A percentile compares a stretch with the other conserved stretches of the same genome.
These are phyloP conservation scores for Zygotorulaspora mrakii DNA, from an alignment of 1,139 yeast genomes.

Conservation along the genomic window DNA sequence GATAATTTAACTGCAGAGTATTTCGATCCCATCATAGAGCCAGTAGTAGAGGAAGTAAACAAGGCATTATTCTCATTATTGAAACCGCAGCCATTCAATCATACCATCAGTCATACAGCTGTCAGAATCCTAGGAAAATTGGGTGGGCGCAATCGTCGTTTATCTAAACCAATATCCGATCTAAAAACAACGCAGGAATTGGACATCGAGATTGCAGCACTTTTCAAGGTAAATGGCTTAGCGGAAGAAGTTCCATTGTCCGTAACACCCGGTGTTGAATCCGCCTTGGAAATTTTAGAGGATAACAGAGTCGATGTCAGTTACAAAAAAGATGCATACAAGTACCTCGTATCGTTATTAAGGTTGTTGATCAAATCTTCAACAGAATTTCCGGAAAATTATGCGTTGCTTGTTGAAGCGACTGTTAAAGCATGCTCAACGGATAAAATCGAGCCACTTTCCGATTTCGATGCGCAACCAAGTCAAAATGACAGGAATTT, in stretches of 20 bases:
- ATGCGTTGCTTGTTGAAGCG: constrained; percentile 45
- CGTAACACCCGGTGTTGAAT: constrained; percentile 74
- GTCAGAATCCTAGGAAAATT: constrained; percentile 88
- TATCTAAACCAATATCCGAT: constrained; percentile 68
- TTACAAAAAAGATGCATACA: constrained; percentile 73
- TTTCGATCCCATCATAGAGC: constrained; percentile 94
- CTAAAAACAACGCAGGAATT: constrained; percentile 54
- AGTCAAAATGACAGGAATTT: constrained; percentile 49
- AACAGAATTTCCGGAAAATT: constrained; percentile 56
- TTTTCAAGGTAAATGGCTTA: constrained; percentile 69
- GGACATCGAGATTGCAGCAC: constrained; percentile 66
- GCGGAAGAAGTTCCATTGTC: constrained; percentile 61
- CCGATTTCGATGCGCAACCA: constrained; percentile 39
- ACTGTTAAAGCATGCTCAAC: constrained; percentile 50
- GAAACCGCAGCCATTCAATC: constrained; percentile 84
- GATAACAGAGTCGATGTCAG: constrained; percentile 63
- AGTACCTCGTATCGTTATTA: constrained; percentile 62
- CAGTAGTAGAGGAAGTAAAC: constrained; percentile 91
- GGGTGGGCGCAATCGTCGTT: constrained; percentile 92
- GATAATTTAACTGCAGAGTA: constrained; percentile 95
- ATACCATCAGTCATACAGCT: constrained; percentile 91
- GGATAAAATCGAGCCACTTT: constrained; percentile 42
- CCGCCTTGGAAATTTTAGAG: constrained; percentile 64
- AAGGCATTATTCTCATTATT: constrained; percentile 88
- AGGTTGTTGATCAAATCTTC: constrained; percentile 63